A percentile compares a stretch with the other conserved stretches of the same genome.
Evolutionary conservation across 768 basidiomycete genomes (phyloP).

Genomic region (Heimioporus sp.): DNA sequence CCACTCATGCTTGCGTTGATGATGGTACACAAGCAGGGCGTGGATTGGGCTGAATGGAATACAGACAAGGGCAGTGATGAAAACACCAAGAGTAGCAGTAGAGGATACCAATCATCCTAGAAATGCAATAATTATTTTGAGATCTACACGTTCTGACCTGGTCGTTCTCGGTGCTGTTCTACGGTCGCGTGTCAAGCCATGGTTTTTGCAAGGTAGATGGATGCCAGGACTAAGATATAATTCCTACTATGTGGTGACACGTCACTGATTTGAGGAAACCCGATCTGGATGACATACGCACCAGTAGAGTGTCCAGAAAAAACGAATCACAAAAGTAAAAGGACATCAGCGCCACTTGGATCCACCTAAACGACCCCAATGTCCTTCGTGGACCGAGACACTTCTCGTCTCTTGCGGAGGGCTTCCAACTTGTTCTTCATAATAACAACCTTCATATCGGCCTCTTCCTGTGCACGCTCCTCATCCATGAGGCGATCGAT

Average conservation of each 20-base stretch:
- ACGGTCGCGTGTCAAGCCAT: no score
- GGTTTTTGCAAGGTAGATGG: no score
- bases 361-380: conserved; percentile 13
- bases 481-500: conserved; percentile 85
- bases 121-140: no score
- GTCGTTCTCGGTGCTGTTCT: no score
- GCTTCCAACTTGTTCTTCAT: conserved; percentile 68
- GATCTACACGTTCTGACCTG: no score
- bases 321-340: no score
- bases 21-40: conserved; percentile 92
- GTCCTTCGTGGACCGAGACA: conserved; percentile 23
- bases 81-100: neutral
- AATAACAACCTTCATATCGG: conserved; percentile 66
- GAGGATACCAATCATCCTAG: neutral
- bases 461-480: conserved; percentile 85
- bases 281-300: no score
- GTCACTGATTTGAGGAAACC: no score
- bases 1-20: conserved; percentile 87
- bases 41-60: conserved; percentile 69
- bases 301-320: no score
- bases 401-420: conserved; percentile 47
- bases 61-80: neutral
- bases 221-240: no score
- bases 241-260: no score
- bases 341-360: neutral